Conservation (phyloP, 2,329 filamentous ascomycete genomes). For the Claviceps humidiphila region DNA sequence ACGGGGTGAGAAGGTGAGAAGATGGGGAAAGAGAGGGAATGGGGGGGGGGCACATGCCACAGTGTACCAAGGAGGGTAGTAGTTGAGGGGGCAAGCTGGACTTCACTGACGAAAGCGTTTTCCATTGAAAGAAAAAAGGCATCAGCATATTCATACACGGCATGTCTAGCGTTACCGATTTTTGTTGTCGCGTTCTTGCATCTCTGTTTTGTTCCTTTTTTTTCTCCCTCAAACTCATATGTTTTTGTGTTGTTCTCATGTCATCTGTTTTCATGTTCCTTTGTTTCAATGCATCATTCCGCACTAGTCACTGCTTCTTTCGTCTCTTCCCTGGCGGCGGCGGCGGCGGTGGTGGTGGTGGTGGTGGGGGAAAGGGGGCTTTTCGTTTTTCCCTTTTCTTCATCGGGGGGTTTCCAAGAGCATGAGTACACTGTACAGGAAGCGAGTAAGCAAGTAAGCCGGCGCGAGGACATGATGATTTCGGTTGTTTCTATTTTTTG, state of each 20-base stretch:
- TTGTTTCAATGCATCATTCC: background rate
- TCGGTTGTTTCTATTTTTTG: background rate
- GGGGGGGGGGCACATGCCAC: no score
- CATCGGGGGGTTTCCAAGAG: background rate
- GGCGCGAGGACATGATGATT: background rate
- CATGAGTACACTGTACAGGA: background rate
- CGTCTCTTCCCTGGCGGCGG: background rate
- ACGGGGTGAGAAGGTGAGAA: no score
- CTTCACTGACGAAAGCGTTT: no score
- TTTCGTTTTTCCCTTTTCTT: background rate
- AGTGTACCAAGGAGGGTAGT: no score
- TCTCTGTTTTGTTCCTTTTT: no score
- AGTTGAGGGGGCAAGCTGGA: background rate
- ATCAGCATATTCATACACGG: constrained; percentile 9
- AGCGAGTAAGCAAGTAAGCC: background rate
- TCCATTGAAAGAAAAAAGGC: background rate
- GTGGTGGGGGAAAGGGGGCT: background rate
- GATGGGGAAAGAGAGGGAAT: no score
- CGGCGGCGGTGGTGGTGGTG: no score
- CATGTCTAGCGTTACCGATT: constrained; percentile 9
- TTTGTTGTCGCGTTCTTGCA: no score
- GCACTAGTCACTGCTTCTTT: background rate
- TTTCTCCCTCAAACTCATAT: no score
- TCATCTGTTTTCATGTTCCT: background rate
- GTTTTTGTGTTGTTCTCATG: no score